Evolutionary conservation across 352 stramenopile genomes (phyloP).

Genomic region (Phytophthora palmivora): DNA sequence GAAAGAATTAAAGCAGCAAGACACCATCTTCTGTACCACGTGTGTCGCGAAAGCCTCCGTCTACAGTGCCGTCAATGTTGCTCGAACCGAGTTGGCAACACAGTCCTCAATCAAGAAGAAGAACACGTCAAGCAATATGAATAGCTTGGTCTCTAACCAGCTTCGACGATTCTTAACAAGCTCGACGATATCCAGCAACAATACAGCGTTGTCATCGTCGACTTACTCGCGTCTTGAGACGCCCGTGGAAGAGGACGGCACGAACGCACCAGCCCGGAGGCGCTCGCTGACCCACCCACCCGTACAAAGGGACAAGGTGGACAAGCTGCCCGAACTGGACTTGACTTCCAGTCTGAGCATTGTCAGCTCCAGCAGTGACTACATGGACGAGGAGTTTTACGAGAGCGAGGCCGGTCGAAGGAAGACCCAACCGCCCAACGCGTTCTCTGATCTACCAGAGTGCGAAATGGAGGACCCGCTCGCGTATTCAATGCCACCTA

Average conservation of each 20-base stretch:
- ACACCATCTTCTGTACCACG: conserved; percentile 62
- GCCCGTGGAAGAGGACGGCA: conserved; percentile 21
- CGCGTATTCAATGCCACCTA: conserved; percentile 25
- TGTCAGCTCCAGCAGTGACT: conserved; percentile 25
- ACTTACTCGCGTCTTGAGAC: conserved; percentile 22
- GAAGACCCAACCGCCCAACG: conserved; percentile 28
- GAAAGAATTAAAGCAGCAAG: conserved; percentile 41
- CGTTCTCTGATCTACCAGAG: conserved; percentile 22
- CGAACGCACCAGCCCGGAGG: conserved; percentile 10
- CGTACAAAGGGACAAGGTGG: conserved; percentile 8
- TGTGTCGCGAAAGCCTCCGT: conserved; percentile 47
- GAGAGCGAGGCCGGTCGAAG: conserved; percentile 27
- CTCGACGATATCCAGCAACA: conserved; percentile 27
- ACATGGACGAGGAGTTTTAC: conserved; percentile 23
- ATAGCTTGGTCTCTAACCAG: conserved; percentile 34
- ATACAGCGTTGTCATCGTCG: conserved; percentile 21
- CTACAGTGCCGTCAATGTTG: conserved; percentile 47
- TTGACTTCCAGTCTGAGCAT: conserved; percentile 22
- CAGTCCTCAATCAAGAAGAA: conserved; percentile 18
- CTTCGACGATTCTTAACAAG: conserved; percentile 17
- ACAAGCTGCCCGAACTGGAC: conserved; percentile 23
- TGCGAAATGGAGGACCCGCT: conserved; percentile 19
- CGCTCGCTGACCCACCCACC: conserved; percentile 30
- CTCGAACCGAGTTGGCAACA: conserved; percentile 40
- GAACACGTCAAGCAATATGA: conserved; percentile 17